Evolutionary conservation across 441 rosid genomes (phyloP).

Genomic region (Gossypium trilobum): DNA sequence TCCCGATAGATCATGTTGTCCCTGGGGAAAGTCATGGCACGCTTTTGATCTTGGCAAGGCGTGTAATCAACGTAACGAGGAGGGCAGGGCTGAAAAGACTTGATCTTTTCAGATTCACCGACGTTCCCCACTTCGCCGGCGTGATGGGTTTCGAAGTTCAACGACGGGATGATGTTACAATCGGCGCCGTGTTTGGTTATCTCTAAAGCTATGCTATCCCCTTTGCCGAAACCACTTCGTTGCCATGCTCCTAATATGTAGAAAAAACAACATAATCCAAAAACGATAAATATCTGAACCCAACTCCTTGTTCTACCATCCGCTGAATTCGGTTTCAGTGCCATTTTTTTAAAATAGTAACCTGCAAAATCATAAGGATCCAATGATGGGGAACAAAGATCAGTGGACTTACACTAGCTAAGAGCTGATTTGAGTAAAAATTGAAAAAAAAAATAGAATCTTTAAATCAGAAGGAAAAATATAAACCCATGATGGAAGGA

Average conservation of each 20-base stretch:
- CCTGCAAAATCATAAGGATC: not conserved
- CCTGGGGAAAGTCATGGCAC: conserved; percentile 95
- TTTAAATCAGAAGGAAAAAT: not conserved
- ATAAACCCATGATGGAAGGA: not conserved
- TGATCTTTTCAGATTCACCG: conserved; percentile 42
- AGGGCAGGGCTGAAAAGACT: conserved; percentile 55
- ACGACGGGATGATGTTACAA: conserved; percentile 61
- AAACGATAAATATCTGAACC: conserved; percentile 67
- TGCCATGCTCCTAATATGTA: conserved; percentile 97
- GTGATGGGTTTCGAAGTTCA: conserved; percentile 87
- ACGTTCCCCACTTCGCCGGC: conserved; percentile 44
- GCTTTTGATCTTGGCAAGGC: conserved; percentile 89
- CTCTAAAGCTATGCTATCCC: conserved; percentile 83
- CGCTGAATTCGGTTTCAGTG: conserved; percentile 51
- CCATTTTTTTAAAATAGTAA: conserved; percentile 33
- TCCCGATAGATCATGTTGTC: conserved; percentile 82
- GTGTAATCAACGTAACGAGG: conserved; percentile 71
- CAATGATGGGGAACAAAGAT: not conserved
- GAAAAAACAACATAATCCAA: conserved; percentile 79
- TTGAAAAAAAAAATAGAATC: not conserved
- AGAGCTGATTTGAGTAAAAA: not conserved
- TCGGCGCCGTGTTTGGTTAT: conserved; percentile 73
- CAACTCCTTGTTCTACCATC: conserved; percentile 85
- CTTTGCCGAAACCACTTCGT: conserved; percentile 93
- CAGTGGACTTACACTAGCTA: not conserved